Percentiles rank a stretch among this genome's conserved stretches.
Conservation (phyloP, 1,139 yeast species). For the Hansenula anomala region DNA sequence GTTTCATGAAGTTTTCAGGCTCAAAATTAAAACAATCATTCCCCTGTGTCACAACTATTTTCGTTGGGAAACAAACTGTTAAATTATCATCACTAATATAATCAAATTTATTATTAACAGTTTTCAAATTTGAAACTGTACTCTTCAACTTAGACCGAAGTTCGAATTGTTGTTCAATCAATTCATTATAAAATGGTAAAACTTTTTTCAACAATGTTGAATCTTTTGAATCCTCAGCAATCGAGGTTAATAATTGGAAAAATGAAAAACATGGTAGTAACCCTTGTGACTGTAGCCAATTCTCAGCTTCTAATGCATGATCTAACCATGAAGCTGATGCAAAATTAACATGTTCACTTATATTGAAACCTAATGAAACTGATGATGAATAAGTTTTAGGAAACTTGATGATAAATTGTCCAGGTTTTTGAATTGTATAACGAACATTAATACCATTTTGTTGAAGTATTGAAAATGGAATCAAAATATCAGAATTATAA, state of each 20-base stretch:
- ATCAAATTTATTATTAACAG: conserved; percentile 33
- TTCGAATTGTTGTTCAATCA: conserved; percentile 37
- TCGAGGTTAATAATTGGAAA: conserved; percentile 41
- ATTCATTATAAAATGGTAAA: conserved; percentile 28
- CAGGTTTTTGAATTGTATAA: conserved; percentile 50
- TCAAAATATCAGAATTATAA: conserved; percentile 21
- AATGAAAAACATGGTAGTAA: conserved; percentile 44
- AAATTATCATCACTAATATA: conserved; percentile 49
- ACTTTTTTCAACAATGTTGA: conserved; percentile 27
- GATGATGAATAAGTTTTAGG: conserved; percentile 50
- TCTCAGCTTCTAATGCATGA: conserved; percentile 41
- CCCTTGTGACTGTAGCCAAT: conserved; percentile 48
- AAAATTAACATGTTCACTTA: conserved; percentile 52
- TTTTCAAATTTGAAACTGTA: conserved; percentile 25
- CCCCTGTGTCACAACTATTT: conserved; percentile 36
- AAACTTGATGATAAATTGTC: conserved; percentile 52
- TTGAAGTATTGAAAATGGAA: conserved; percentile 46
- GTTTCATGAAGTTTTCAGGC: conserved; percentile 36
- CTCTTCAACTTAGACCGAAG: conserved; percentile 34
- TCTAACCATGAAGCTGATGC: conserved; percentile 58
- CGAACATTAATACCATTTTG: conserved; percentile 42
- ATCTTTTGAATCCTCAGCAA: conserved; percentile 40
- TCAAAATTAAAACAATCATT: conserved; percentile 38
- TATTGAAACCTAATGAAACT: conserved; percentile 49
- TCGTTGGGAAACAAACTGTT: conserved; percentile 46